Base-by-base conservation (phyloP, 2,329 filamentous ascomycete genomes). In the Phaeomoniella chlamydospora region DNA sequence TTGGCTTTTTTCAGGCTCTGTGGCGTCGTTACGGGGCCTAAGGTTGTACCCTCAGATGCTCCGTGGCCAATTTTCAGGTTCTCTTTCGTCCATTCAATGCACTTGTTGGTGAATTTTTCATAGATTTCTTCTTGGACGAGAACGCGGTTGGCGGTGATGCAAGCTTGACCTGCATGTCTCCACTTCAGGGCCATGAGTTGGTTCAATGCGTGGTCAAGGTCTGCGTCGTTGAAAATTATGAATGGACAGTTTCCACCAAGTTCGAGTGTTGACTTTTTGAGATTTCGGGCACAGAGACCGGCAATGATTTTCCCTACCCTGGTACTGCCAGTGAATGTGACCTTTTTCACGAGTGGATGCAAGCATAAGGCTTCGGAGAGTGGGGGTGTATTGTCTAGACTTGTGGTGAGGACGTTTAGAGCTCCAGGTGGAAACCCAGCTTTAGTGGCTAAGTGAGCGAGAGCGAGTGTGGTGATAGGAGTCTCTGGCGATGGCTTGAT, bases 401-500 rank as follows among this genome's bases (percentile, higher is more conserved):
- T 55, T 0, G 59, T 78, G 0, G 74, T 76, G 37, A 78, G 51
- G 3, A 78, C 70, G 40, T 68, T 76, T 37, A 78, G 62, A 4
- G 72, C 71, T 3, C 74, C 74, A 12, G 68, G 64, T 0, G 70
- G 68, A 39, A 78, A 70, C 1, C 70, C 70, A 3, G 70, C 70
- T 32, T 65, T 55, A 33, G 60, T 54, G 9, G 72, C 71, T 18
- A 77, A 53, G 29, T 59, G 44, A 1, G 49, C 72, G n/a, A 77
- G 49, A 2, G 65, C 61, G 12, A 76, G 52, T 0, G 69, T 65
- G 2, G 68, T 69, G 19, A 77, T 59, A 0, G 73, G 72, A 1
- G 72, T 76, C 52, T 84, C 78, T 1, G 78, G 78, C 3, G 73
- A 77, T 2, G 79, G 76, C 57, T 84, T 84, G 12, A 73, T 65